Evolutionary conservation across 768 basidiomycete species (phyloP).

Genomic region (Suillus spraguei): DNA sequence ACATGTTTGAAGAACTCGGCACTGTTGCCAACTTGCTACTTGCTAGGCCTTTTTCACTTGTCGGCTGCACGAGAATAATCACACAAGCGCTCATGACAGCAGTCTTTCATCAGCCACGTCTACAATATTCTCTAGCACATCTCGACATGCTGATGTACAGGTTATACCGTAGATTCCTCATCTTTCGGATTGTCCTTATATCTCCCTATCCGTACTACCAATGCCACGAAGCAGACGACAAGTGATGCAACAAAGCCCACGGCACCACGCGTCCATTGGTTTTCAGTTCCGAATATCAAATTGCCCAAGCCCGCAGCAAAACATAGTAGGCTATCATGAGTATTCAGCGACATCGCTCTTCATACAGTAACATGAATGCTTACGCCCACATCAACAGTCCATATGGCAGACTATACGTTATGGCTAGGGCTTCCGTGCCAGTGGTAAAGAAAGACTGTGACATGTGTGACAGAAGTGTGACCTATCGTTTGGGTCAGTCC

Average conservation of each 20-base stretch:
- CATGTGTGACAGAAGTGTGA: not conserved
- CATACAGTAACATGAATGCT: not conserved
- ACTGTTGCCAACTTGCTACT: no score
- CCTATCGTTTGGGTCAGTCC: not conserved
- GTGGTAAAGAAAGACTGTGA: conserved; percentile 4
- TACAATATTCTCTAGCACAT: not conserved
- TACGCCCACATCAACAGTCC: conserved; percentile 36
- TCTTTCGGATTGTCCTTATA: not conserved
- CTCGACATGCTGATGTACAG: not conserved
- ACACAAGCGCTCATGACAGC: no score
- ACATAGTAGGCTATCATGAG: not conserved
- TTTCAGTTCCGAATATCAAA: not conserved
- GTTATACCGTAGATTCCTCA: not conserved
- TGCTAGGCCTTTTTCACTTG: no score
- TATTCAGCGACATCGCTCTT: not conserved
- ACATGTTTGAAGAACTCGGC: no score
- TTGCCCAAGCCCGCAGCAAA: conserved; percentile 1
- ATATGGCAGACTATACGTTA: conserved; percentile 36
- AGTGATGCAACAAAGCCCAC: not conserved
- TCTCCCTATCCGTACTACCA: not conserved
- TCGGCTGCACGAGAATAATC: no score
- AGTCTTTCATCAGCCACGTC: not conserved
- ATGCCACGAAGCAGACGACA: not conserved
- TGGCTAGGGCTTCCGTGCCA: conserved; percentile 31
- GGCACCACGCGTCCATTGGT: not conserved